A percentile compares a stretch with the other conserved stretches of the same genome.
These are phyloP conservation scores for Diutina pseudorugosa DNA, from an alignment of 1,139 yeast species.

Conservation along the genomic window DNA sequence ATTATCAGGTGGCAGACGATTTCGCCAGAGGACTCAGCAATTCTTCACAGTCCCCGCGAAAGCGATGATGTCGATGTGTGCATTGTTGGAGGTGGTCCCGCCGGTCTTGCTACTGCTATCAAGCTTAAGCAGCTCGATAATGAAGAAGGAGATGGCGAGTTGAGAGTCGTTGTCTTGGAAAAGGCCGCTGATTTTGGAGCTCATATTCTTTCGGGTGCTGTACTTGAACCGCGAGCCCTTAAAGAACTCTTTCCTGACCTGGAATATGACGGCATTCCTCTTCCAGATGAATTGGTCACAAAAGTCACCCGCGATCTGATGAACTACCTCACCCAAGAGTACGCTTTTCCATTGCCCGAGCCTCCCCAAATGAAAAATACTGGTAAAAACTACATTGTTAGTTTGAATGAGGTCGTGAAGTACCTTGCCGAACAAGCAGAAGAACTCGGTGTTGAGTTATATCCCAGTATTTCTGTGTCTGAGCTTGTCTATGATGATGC, in stretches of 20 bases:
- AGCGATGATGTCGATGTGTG: slow-evolving; percentile 60
- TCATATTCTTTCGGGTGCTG: slow-evolving; percentile 90
- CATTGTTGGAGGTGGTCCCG: slow-evolving; percentile 97
- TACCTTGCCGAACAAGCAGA: slow-evolving; percentile 84
- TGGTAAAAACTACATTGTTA: slow-evolving; percentile 74
- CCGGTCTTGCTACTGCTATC: slow-evolving; percentile 92
- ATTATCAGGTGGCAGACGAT: background rate
- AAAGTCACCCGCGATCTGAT: slow-evolving; percentile 58
- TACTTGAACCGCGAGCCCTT: slow-evolving; percentile 78
- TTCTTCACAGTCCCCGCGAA: slow-evolving; percentile 14
- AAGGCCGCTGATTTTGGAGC: slow-evolving; percentile 89
- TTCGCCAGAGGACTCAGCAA: slow-evolving; percentile 30
- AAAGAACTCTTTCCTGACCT: slow-evolving; percentile 77
- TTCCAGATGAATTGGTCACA: slow-evolving; percentile 67
- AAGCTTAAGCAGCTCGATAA: slow-evolving; percentile 72
- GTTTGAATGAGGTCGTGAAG: slow-evolving; percentile 70
- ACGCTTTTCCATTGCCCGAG: slow-evolving; percentile 67
- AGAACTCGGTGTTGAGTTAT: slow-evolving; percentile 84
- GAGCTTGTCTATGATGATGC: slow-evolving; percentile 54
- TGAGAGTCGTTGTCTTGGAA: slow-evolving; percentile 80
- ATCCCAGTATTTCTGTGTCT: slow-evolving; percentile 84
- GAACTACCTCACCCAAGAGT: slow-evolving; percentile 49
- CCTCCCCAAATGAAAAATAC: slow-evolving; percentile 84
- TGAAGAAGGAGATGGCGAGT: slow-evolving; percentile 51
- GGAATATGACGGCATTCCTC: slow-evolving; percentile 48